phyloP scores from a whole-genome alignment of 129 eudicot species.

The sunflower (Helianthus annuus) region HanXRQr2.0-SUNRISE NC_035440.2:111842583-111843082 shows the following conservation, averaged over 20 bases:
- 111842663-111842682: too few relatives aligned
- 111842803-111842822: slow-evolving; percentile 86
- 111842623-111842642: too few relatives aligned
- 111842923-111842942: slow-evolving; percentile 8
- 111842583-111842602: too few relatives aligned
- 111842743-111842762: neutral
- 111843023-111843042: slow-evolving; percentile 91
- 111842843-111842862: slow-evolving; percentile 93
- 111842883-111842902: slow-evolving; percentile 98
- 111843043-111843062: slow-evolving; percentile 92
- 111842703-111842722: slow-evolving; percentile 92
- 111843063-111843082: slow-evolving; percentile 98
- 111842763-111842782: neutral
- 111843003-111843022: slow-evolving; percentile 89
- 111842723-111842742: slow-evolving; percentile 44
- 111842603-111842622: too few relatives aligned
- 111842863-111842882: slow-evolving; percentile 94
- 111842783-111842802: slow-evolving; percentile 9
- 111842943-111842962: slow-evolving; percentile 16
- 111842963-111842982: slow-evolving; percentile 1
- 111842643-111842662: too few relatives aligned
- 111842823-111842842: slow-evolving; percentile 97
- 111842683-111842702: slow-evolving; percentile 81
- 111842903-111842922: slow-evolving; percentile 93
- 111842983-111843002: slow-evolving; percentile 62